Percentiles rank a stretch among this genome's conserved stretches.
phyloP scores from a whole-genome alignment of 306 rosid species.

The Myrica gale region DNA sequence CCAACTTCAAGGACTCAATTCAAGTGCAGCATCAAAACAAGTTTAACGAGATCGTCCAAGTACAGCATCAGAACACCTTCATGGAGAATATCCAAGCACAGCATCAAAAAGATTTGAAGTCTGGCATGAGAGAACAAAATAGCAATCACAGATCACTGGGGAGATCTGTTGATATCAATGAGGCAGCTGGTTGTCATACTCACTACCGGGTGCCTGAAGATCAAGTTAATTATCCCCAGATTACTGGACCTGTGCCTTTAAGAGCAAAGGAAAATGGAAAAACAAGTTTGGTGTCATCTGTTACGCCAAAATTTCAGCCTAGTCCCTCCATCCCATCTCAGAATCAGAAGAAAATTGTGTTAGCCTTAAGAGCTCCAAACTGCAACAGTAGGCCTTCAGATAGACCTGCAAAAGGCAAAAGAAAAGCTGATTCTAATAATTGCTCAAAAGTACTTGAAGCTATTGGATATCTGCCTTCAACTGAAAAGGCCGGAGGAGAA shows the following conservation, averaged over 20 bases:
- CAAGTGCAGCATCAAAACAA: not conserved
- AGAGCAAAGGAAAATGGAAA: slow-evolving; percentile 6
- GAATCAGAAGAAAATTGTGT: slow-evolving; percentile 6
- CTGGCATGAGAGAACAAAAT: not conserved
- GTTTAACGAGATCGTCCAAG: not conserved
- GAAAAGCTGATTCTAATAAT: not conserved
- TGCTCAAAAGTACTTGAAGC: slow-evolving; percentile 10
- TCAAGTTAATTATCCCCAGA: slow-evolving; percentile 11
- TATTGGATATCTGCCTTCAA: slow-evolving; percentile 16
- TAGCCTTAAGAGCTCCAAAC: slow-evolving; percentile 2
- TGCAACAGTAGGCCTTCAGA: slow-evolving; percentile 13
- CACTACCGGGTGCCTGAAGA: not conserved
- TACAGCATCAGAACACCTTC: slow-evolving; percentile 8
- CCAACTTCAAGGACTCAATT: not conserved
- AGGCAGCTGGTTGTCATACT: not conserved
- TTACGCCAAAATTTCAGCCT: slow-evolving; percentile 7
- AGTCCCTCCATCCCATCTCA: slow-evolving; percentile 1
- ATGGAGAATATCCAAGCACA: not conserved
- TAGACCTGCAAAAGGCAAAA: not conserved
- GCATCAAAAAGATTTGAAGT: slow-evolving; percentile 14
- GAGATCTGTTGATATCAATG: slow-evolving; percentile 3
- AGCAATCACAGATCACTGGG: slow-evolving; percentile 12
- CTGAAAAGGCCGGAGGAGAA: slow-evolving; percentile 11
- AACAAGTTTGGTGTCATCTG: slow-evolving; percentile 1
- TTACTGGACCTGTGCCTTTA: slow-evolving; percentile 11